A percentile compares a stretch with the other conserved stretches of the same genome.
Conservation (phyloP, 2,329 filamentous ascomycete species). For the Colletotrichum tanaceti region DNA sequence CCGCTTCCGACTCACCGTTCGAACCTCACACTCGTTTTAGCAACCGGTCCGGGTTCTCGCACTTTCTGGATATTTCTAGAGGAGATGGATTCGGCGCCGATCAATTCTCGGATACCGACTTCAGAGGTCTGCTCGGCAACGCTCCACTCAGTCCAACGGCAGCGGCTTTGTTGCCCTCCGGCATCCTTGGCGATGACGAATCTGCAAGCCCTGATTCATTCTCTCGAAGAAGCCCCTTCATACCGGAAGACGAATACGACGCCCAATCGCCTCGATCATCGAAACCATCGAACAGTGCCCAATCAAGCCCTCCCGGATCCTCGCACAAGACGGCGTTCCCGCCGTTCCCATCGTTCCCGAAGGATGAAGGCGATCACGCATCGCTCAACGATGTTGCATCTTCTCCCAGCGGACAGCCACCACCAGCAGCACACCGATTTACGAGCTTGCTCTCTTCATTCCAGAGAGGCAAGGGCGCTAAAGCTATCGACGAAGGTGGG, state of each 20-base stretch:
- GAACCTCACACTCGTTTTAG: slow-evolving; percentile 66
- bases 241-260: slow-evolving; percentile 55
- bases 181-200: slow-evolving; percentile 73
- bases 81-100: slow-evolving; percentile 48
- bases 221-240: slow-evolving; percentile 51
- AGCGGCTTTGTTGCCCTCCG: slow-evolving; percentile 77
- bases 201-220: slow-evolving; percentile 56
- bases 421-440: slow-evolving; percentile 52
- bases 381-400: slow-evolving; percentile 54
- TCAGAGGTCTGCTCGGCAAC: slow-evolving; percentile 69
- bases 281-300: slow-evolving; percentile 64
- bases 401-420: slow-evolving; percentile 54
- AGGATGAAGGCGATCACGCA: slow-evolving; percentile 58
- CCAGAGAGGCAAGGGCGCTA: slow-evolving; percentile 71
- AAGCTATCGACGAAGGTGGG: slow-evolving; percentile 65
- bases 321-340: slow-evolving; percentile 68
- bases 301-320: slow-evolving; percentile 72
- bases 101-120: slow-evolving; percentile 70
- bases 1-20: slow-evolving; percentile 56
- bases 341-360: slow-evolving; percentile 57
- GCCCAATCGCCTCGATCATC: slow-evolving; percentile 73
- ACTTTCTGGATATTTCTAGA: slow-evolving; percentile 62
- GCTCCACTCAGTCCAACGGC: slow-evolving; percentile 83
- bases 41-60: slow-evolving; percentile 62
- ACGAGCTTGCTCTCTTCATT: slow-evolving; percentile 69